Conservation (phyloP, 345 rosid species). For the Atalantia buxifolia region DNA sequence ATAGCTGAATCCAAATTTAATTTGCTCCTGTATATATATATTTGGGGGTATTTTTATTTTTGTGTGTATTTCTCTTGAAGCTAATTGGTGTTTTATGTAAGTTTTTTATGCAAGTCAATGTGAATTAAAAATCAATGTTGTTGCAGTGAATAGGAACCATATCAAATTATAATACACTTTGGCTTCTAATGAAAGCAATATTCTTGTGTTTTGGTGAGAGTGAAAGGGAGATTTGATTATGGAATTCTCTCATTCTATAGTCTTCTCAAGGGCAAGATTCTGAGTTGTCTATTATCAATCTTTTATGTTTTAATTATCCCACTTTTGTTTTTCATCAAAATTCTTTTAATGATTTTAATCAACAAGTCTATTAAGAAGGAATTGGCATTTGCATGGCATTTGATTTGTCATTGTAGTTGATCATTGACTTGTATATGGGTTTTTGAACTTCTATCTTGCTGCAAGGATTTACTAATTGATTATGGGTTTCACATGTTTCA, state of each 20-base stretch:
- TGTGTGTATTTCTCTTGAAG: background rate
- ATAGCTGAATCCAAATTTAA: background rate
- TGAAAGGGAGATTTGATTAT: background rate
- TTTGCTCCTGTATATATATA: no score
- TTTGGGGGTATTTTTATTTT: no score
- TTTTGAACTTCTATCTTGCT: background rate
- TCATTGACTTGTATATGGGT: background rate
- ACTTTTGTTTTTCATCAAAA: background rate
- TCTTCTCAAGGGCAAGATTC: background rate
- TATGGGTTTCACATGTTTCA: constrained; percentile 24
- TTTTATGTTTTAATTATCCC: background rate
- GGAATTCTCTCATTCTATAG: background rate
- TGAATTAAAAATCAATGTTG: background rate
- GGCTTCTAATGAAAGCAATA: background rate
- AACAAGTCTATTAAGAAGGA: background rate
- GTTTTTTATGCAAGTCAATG: background rate
- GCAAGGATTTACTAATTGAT: background rate
- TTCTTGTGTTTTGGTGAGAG: background rate
- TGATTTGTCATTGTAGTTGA: background rate
- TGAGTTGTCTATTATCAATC: background rate
- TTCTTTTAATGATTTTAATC: background rate
- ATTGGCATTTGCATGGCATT: background rate
- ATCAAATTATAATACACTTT: background rate
- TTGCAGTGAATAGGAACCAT: background rate
- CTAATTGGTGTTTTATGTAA: background rate